These are phyloP conservation scores for Kickxella alabastrina DNA, from an alignment of 192 early-diverging fungal species.

Conservation along the genomic window DNA sequence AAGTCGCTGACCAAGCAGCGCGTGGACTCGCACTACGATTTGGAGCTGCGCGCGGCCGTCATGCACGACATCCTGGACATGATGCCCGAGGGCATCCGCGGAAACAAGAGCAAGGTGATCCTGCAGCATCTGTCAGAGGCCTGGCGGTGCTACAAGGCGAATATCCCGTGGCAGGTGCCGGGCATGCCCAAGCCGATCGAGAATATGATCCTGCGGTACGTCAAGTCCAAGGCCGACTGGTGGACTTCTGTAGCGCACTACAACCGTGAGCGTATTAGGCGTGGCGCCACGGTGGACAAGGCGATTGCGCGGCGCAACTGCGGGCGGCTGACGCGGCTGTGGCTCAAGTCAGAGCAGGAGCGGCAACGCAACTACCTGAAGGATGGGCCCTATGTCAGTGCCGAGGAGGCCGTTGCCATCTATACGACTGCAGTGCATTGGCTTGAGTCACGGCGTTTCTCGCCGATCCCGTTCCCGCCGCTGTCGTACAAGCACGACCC, in stretches of 20 bases:
- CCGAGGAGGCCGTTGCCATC: conserved; percentile 97
- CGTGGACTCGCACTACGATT: conserved; percentile 96
- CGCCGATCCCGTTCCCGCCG: conserved; percentile 98
- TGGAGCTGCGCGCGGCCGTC: conserved; percentile 96
- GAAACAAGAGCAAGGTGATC: conserved; percentile 93
- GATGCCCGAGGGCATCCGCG: conserved; percentile 99
- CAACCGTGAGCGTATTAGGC: conserved; percentile 97
- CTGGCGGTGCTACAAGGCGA: conserved; percentile 97
- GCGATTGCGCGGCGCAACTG: conserved; percentile 98
- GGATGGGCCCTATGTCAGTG: conserved; percentile 97
- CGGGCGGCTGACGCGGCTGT: conserved; percentile 95
- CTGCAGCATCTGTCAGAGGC: conserved; percentile 95
- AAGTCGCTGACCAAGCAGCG: conserved; percentile 99
- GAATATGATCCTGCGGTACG: conserved; percentile 98
- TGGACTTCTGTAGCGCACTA: conserved; percentile 98
- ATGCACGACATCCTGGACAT: conserved; percentile 99
- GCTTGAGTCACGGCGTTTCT: conserved; percentile 96
- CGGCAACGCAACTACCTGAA: conserved; percentile 99
- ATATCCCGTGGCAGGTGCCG: conserved; percentile 99
- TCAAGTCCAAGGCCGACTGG: conserved; percentile 99
- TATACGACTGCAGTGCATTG: conserved; percentile 97
- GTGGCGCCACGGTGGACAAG: conserved; percentile 98
- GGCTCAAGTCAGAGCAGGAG: conserved; percentile 99
- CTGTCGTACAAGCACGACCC: conserved; percentile 99
- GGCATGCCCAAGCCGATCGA: conserved; percentile 97